Percentiles rank a stretch among this genome's conserved stretches.
Conservation (phyloP, 2,329 filamentous ascomycete species). For the Pseudocercospora vitis region DNA sequence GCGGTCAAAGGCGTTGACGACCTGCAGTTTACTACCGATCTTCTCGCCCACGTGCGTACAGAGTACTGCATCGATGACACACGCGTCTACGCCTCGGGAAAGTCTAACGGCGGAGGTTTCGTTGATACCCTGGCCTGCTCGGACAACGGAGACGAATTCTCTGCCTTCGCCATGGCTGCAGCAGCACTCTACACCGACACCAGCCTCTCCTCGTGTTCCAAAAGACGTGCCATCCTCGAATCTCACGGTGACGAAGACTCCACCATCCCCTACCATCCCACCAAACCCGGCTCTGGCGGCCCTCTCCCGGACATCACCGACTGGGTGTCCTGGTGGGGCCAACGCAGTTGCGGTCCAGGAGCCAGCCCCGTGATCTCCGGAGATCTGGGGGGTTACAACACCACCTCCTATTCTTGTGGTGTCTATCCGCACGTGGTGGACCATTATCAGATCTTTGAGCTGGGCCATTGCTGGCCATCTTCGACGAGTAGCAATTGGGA, state of each 20-base stretch:
- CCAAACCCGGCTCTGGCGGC: conserved; percentile 33
- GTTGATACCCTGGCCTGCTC: conserved; percentile 51
- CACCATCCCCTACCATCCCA: conserved; percentile 44
- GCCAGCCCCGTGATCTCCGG: conserved; percentile 30
- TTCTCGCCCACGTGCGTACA: conserved; percentile 43
- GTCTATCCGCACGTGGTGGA: conserved; percentile 38
- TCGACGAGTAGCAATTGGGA: conserved; percentile 26
- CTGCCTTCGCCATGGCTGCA: conserved; percentile 52
- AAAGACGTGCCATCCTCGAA: conserved; percentile 44
- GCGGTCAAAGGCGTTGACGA: conserved; percentile 43
- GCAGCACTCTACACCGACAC: conserved; percentile 48
- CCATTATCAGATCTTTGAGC: conserved; percentile 42
- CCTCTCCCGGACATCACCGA: conserved; percentile 32
- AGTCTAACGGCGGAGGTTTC: conserved; percentile 56
- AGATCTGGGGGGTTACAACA: conserved; percentile 33
- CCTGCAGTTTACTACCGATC: conserved; percentile 47
- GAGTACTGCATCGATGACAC: conserved; percentile 49
- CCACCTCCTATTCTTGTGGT: conserved; percentile 33
- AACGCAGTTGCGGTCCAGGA: conserved; percentile 36
- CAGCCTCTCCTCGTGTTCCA: conserved; percentile 29
- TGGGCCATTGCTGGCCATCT: conserved; percentile 47
- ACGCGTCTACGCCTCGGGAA: conserved; percentile 51
- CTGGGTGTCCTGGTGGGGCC: conserved; percentile 44
- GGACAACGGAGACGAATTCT: conserved; percentile 45
- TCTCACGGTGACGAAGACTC: conserved; percentile 47